Base-by-base conservation (phyloP, 495 filamentous ascomycete species). In the Corynascus novoguineensis region DNA sequence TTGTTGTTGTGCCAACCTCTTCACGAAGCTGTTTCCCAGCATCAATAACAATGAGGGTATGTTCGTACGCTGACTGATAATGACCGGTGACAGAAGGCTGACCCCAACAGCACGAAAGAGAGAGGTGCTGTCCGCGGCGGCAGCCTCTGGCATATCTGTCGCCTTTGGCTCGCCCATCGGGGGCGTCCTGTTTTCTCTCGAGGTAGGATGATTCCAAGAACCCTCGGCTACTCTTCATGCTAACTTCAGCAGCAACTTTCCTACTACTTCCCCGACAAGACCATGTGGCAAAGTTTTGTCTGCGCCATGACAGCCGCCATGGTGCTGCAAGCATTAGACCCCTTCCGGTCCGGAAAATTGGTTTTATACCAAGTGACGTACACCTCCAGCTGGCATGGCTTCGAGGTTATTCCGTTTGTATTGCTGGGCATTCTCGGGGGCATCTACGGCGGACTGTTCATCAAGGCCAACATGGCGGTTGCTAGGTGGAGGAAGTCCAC, bases 201-300 rank as follows among this genome's bases (percentile, higher is more conserved):
- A 98, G 73, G 83, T 86, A 75, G 60, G 71, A 55, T 22, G 5
- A 19, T 14, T 15, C 1, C 19, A 28, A n/a, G n/a, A n/a, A 10
- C 10, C 14, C 21, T 19, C 2, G 1, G 0, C 12, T 2, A 19
- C 6, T 15, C 11, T 21, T 9, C 2, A 1, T 24, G 10, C 47
- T 40, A 25, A 46, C 27, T 32, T 8, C 19, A 40, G 35, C 22
- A 68, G 81, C 92, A 97, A 79, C 74, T 98, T 12, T 95, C 90
- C 2, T 98, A 97, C 73, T 98, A 97, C 70, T 98, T 98, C 60
- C 93, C 93, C 1, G 93, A 98, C 66, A 97, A 97, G 68, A 96
- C 93, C 1, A 98, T 98, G 93, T 98, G 93, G 93, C 92, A 97
- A 67, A 95, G 90, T 67, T 97, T 98, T 72, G 93, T 98, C 17